Percentiles rank a stretch among this genome's conserved stretches.
Evolutionary conservation across 176 grass and related monocot genomes (phyloP).

Genomic region (Aechmea fasciata): DNA sequence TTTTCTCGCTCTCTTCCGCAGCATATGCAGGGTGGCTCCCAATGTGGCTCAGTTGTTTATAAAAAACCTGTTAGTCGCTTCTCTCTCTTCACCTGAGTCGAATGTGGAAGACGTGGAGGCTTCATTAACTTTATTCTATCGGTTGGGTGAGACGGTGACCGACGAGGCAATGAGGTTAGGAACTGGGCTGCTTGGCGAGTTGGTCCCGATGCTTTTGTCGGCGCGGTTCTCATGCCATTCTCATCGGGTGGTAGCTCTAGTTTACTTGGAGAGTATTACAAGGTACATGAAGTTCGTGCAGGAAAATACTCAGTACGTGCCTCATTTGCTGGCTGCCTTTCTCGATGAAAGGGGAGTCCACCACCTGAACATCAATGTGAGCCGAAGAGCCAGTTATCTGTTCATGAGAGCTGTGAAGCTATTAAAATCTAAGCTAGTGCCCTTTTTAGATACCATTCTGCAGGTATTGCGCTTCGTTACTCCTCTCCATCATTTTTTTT

Average conservation of each 20-base stretch:
- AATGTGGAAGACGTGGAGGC: conserved; percentile 83
- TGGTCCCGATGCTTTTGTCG: conserved; percentile 74
- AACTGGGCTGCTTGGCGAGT: conserved; percentile 46
- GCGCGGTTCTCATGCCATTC: conserved; percentile 67
- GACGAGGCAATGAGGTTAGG: conserved; percentile 73
- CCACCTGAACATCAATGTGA: conserved; percentile 73
- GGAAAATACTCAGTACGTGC: conserved; percentile 68
- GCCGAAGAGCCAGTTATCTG: conserved; percentile 67
- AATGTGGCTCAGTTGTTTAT: conserved; percentile 67
- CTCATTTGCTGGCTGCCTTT: conserved; percentile 58
- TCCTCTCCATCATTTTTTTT: neutral
- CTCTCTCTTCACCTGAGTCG: conserved; percentile 55
- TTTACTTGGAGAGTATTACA: conserved; percentile 82
- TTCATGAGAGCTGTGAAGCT: conserved; percentile 92
- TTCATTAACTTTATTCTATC: conserved; percentile 60
- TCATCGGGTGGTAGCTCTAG: conserved; percentile 70
- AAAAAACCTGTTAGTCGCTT: conserved; percentile 43
- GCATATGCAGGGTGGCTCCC: conserved; percentile 75
- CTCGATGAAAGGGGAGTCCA: conserved; percentile 86
- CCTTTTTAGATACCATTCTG: conserved; percentile 83
- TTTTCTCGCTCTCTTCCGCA: conserved; percentile 63
- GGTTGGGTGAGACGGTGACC: conserved; percentile 57
- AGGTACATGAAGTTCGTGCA: conserved; percentile 88
- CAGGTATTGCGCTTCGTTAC: conserved; percentile 26
- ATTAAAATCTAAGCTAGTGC: conserved; percentile 74